Evolutionary conservation across 148 eudicot species (phyloP).

Genomic region (Amaranthus cruentus): DNA sequence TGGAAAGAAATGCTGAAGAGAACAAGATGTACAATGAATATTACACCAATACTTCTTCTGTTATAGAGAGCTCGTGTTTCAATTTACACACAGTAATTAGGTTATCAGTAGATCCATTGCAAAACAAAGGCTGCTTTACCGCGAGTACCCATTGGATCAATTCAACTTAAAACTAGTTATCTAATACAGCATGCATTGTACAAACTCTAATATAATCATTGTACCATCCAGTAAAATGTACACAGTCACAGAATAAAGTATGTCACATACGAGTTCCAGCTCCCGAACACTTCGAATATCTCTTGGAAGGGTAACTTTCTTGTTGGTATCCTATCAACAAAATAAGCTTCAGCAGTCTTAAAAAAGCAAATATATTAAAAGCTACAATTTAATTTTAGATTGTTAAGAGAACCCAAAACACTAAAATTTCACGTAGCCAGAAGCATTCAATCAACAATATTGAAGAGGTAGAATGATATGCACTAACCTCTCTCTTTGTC

Average conservation of each 20-base stretch:
- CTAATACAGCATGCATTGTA: neutral
- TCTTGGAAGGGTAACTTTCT: conserved; percentile 67
- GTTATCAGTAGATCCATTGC: too few species aligned
- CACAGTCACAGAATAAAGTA: neutral
- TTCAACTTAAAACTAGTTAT: too few species aligned
- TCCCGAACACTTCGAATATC: conserved; percentile 83
- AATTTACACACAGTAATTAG: too few species aligned
- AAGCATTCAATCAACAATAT: neutral
- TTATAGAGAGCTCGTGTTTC: too few species aligned
- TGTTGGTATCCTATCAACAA: conserved; percentile 73
- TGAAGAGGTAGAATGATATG: conserved; percentile 1
- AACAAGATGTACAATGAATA: neutral
- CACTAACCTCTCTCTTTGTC: conserved; percentile 79
- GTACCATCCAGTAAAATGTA: neutral
- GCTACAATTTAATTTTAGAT: neutral
- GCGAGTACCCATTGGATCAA: too few species aligned
- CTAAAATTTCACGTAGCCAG: neutral
- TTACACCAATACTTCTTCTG: too few species aligned
- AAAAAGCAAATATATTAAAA: neutral
- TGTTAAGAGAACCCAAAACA: neutral
- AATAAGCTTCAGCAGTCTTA: conserved; percentile 16
- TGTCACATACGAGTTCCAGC: conserved; percentile 81
- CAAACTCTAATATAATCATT: neutral
- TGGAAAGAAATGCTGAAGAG: neutral
- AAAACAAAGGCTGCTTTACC: too few species aligned